phyloP scores from a whole-genome alignment of 2,329 filamentous ascomycete species.

The Niveomyces coronatus region DNA sequence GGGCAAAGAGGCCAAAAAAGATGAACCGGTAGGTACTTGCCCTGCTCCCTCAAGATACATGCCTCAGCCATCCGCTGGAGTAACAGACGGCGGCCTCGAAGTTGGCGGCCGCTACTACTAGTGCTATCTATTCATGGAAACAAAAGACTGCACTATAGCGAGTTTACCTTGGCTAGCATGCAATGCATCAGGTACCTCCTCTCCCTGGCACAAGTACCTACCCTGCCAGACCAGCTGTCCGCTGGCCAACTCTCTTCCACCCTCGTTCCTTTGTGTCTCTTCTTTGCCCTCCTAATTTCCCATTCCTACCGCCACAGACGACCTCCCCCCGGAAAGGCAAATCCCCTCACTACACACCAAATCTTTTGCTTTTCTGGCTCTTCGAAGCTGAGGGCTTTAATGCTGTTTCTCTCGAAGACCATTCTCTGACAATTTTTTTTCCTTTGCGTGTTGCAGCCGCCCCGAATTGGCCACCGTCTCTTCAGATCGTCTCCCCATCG shows the following conservation, averaged over 20 bases:
- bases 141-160: too few species aligned
- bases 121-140: too few species aligned
- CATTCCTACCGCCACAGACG: not conserved
- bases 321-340: slow-evolving; percentile 6
- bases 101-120: too few species aligned
- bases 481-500: not conserved
- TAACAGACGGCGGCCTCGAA: too few species aligned
- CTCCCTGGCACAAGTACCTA: slow-evolving; percentile 4
- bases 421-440: not conserved
- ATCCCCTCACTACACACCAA: slow-evolving; percentile 5
- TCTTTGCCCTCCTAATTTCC: not conserved
- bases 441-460: not conserved
- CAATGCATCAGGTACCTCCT: slow-evolving; percentile 2
- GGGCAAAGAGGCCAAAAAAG: not conserved
- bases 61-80: too few species aligned
- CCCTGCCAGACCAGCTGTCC: not conserved
- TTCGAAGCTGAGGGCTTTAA: not conserved
- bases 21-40: too few species aligned
- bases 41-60: too few species aligned
- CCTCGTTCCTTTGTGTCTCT: not conserved
- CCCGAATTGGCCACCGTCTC: not conserved
- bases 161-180: too few species aligned
- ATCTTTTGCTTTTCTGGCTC: not conserved
- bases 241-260: not conserved
- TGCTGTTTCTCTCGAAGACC: not conserved